Evolutionary conservation across 1,139 yeast species (phyloP).

Genomic region (Wickerhamiella infanticola): DNA sequence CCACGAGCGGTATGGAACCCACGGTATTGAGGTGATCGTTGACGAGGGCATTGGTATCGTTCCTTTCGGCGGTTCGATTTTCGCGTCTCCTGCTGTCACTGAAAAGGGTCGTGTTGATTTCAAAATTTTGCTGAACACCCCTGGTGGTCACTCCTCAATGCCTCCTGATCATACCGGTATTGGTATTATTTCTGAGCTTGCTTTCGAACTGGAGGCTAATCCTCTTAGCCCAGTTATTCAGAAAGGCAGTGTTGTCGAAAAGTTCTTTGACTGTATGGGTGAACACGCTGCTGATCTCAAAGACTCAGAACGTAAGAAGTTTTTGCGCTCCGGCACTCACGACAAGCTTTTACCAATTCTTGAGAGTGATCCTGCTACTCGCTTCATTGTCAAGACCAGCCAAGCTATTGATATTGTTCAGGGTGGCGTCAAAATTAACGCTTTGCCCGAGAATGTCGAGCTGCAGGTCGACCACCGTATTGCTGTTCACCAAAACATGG

Average conservation of each 20-base stretch:
- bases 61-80: conserved; percentile 29
- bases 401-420: conserved; percentile 52
- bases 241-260: conserved; percentile 19
- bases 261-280: conserved; percentile 27
- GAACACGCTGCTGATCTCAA: conserved; percentile 8
- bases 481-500: conserved; percentile 34
- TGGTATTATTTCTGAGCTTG: conserved; percentile 45
- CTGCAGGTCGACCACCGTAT: conserved; percentile 45
- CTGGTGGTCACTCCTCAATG: conserved; percentile 62
- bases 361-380: conserved; percentile 7
- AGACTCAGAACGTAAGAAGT: conserved; percentile 7
- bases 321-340: conserved; percentile 12
- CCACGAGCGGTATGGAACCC: conserved; percentile 36
- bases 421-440: conserved; percentile 63
- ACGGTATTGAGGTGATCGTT: conserved; percentile 39
- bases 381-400: conserved; percentile 39
- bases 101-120: conserved; percentile 56
- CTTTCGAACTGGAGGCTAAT: conserved; percentile 21
- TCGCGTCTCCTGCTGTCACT: conserved; percentile 46
- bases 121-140: conserved; percentile 34
- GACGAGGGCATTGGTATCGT: conserved; percentile 36
- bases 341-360: conserved; percentile 9
- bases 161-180: conserved; percentile 63
- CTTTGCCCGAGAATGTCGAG: conserved; percentile 53
- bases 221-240: conserved; percentile 12